Evolutionary conservation across 345 rosid species (phyloP).

Genomic region (Noccaea bulbosa): DNA sequence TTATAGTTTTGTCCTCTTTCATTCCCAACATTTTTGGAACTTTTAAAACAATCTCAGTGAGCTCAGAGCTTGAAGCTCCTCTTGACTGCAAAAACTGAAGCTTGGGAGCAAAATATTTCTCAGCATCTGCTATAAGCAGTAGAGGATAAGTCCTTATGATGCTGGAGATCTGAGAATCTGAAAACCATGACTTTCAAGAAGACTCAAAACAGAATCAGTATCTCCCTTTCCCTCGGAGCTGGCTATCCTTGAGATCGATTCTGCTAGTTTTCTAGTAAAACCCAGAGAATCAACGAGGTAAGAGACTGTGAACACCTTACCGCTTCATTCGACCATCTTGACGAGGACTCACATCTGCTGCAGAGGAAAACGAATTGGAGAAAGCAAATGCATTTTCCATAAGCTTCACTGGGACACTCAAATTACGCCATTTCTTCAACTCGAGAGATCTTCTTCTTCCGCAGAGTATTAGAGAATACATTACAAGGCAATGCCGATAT

Average conservation of each 20-base stretch:
- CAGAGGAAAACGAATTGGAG: neutral
- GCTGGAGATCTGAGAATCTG: conserved; percentile 13
- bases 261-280: conserved; percentile 28
- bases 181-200: neutral
- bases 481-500: too few species aligned
- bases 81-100: neutral
- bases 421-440: neutral
- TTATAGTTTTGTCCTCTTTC: neutral
- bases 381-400: neutral
- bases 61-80: conserved; percentile 37
- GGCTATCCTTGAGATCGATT: conserved; percentile 14
- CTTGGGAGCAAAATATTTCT: neutral
- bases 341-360: neutral
- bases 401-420: neutral
- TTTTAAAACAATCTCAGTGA: conserved; percentile 1
- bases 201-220: conserved; percentile 23
- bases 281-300: conserved; percentile 41
- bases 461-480: conserved; percentile 6
- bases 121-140: conserved; percentile 3
- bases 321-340: conserved; percentile 1
- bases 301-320: neutral
- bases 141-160: neutral
- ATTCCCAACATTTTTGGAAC: conserved; percentile 25
- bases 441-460: neutral
- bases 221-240: neutral